Base-by-base conservation (phyloP, 179 eudicot genomes). In the Corrigiola litoralis region DNA sequence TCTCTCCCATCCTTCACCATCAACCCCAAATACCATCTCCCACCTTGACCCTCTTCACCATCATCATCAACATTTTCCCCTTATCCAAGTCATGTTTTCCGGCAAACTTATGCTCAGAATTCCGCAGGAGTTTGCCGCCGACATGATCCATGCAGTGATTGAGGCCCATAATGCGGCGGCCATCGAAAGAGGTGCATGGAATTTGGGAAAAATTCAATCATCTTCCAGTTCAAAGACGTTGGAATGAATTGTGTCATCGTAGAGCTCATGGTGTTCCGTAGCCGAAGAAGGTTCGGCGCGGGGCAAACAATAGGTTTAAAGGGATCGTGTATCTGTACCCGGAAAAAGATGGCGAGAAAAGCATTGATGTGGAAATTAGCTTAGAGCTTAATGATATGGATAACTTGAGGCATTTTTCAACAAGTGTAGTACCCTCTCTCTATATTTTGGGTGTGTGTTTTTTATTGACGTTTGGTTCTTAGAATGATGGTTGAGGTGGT, bases 301-400 rank as follows among this genome's bases (percentile, higher is more conserved):
- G 99, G 38, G 52, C 70, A 17, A 94, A 94, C 55, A 94, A 94
- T 70, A 68, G 94, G 79, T 94, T 94, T 65, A 96, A 94, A 40
- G 99, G 99, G 44, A 94, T 94, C 97, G 88, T 94, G 48, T 90
- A 90, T 72, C 66, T 94, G 75, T 94, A 90, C 69, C 88, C 79
- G 7, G 96, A 83, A 40, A 94, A 86, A 73, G 73, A 59, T 25
- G 99, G 97, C 2, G 99, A 85, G 23, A 83, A 77, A 40, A 77
- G 95, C 71, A 86, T 90, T 64, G 97, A 94, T 74, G 85, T 90
- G 77, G 99, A 94, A 86, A 86, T 94, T 17, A 90, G 87, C 52
- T 75, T 94, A 89, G 89, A 80, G n/a, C 75, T 63, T 2, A 69
- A 58, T 24, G 88, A 91, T 0, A 90, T 94, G 99, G 94, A 90